A percentile compares a stretch with the other conserved stretches of the same genome.
Conservation (phyloP, 179 eudicot species). For the Drosera spatulata region DNA sequence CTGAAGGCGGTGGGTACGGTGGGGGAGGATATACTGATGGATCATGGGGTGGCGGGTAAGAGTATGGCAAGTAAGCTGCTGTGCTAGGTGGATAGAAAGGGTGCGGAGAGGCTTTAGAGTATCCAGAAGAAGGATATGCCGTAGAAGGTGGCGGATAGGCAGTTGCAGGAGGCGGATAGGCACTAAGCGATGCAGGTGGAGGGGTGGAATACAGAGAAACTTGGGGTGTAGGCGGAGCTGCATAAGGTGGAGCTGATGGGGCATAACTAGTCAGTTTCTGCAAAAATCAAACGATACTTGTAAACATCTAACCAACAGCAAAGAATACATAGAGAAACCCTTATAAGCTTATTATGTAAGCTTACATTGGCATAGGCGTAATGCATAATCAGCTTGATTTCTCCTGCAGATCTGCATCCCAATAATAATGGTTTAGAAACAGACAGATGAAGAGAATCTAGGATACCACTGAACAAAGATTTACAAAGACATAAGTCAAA, state of each 20-base stretch:
- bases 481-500: too few species aligned
- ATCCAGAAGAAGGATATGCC: slow-evolving; percentile 18
- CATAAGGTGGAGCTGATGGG: slow-evolving; percentile 56
- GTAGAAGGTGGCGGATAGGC: slow-evolving; percentile 21
- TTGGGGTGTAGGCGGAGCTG: slow-evolving; percentile 29
- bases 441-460: too few species aligned
- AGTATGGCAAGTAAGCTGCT: slow-evolving; percentile 31
- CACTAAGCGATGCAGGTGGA: slow-evolving; percentile 14
- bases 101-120: slow-evolving; percentile 13
- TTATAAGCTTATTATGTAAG: not conserved
- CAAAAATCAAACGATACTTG: slow-evolving; percentile 1
- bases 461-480: too few species aligned
- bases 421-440: too few species aligned
- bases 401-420: slow-evolving; percentile 71
- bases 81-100: slow-evolving; percentile 36
- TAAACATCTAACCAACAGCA: not conserved
- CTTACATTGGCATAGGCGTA: slow-evolving; percentile 59
- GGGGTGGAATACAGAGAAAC: slow-evolving; percentile 33
- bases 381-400: slow-evolving; percentile 77
- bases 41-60: slow-evolving; percentile 33
- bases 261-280: slow-evolving; percentile 42
- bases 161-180: slow-evolving; percentile 14
- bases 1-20: slow-evolving; percentile 2
- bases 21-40: slow-evolving; percentile 35
- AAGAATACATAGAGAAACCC: not conserved